These are phyloP conservation scores for Nicotiana tomentosiformis DNA, from an alignment of 257 asterid species.

Conservation along the genomic window DNA sequence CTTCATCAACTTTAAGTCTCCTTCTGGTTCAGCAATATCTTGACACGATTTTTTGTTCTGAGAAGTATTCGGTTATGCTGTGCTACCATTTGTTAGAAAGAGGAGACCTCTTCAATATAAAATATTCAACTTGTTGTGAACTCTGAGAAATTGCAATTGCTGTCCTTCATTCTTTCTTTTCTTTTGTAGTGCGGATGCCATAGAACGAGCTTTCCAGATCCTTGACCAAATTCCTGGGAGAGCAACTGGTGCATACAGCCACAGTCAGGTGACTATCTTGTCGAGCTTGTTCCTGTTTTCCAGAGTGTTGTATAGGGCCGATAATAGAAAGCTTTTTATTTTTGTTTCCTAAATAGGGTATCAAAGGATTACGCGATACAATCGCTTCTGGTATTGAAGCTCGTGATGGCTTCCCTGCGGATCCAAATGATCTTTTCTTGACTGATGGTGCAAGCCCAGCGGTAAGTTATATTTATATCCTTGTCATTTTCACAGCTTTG, in stretches of 20 bases:
- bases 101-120: neutral
- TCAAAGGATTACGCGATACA: slow-evolving; percentile 90
- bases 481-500: neutral
- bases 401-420: slow-evolving; percentile 94
- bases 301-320: neutral
- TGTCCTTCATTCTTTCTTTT: neutral
- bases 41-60: neutral
- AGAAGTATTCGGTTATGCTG: neutral
- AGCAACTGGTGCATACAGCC: slow-evolving; percentile 99
- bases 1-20: neutral
- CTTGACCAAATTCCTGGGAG: slow-evolving; percentile 95
- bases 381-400: slow-evolving; percentile 94
- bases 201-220: slow-evolving; percentile 86
- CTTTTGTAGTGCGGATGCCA: slow-evolving; percentile 75
- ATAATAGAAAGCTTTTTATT: neutral
- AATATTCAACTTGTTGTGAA: neutral
- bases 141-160: neutral
- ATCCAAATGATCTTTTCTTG: slow-evolving; percentile 90
- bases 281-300: slow-evolving; percentile 5
- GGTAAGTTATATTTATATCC: slow-evolving; percentile 28
- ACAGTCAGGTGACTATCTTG: slow-evolving; percentile 70
- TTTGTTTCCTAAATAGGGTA: slow-evolving; percentile 46
- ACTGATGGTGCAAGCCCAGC: slow-evolving; percentile 99
- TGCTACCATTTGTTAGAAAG: neutral
- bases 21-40: neutral